Base-by-base conservation (phyloP, 495 filamentous ascomycete genomes). In the Evansstolkia leycettana region DNA sequence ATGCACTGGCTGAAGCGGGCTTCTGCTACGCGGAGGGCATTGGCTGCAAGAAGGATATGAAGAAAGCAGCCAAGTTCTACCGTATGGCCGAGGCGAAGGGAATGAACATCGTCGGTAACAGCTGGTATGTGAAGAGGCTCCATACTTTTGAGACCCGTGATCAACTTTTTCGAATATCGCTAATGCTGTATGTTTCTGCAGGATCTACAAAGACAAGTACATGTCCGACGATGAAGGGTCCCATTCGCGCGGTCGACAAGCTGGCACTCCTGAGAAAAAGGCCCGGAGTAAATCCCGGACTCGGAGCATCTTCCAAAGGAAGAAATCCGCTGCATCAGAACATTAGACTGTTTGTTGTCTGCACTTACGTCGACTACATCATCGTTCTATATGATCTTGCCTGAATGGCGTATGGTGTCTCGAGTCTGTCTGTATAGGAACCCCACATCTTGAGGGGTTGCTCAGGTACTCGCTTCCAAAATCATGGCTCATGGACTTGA, bases 81-180 rank as follows among this genome's bases (percentile, higher is more conserved):
- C 76, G 90, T 2, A 67, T 78, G 65, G 90, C 90, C 0, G 90
- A 94, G 54, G 75, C 75, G 17, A 89, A 88, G 63, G 90, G 90
- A 10, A 84, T 94, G 68, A 92, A 75, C 51, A 96, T 98, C 86
- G 81, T 93, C 30, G 90, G 90, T 26, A 96, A 95, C 55, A 90
- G 82, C 65, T 98, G 90, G 90, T 94, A 69, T 35, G 83, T 69
- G 10, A 29, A 29, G 27, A n/a, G 24, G 24, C n/a, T 17, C n/a
- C n/a, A n/a, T n/a, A n/a, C n/a, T n/a, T n/a, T n/a, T n/a, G n/a
- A n/a, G n/a, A n/a, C n/a, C n/a, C n/a, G n/a, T n/a, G n/a, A n/a
- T n/a, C n/a, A n/a, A n/a, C n/a, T n/a, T n/a, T n/a, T n/a, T n/a
- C n/a, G n/a, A n/a, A n/a, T n/a, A n/a, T 30, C 19, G 11, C 11